Evolutionary conservation across 129 eudicot genomes (phyloP), one percentile per base, ranked within the genome.

Genomic region (Flaveria brownii): DNA sequence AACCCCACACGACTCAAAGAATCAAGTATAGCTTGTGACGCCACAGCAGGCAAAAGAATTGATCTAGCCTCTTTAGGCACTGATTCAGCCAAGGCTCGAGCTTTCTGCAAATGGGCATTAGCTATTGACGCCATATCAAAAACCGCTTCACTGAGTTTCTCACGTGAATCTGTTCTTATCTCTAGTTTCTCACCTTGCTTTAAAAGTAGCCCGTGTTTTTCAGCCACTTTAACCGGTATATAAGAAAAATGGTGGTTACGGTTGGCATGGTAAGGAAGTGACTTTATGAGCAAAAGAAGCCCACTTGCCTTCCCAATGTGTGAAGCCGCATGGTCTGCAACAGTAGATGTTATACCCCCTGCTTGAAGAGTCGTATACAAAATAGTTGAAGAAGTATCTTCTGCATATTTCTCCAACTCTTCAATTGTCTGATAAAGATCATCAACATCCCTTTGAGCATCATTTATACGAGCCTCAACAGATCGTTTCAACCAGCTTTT

Each of bases 271-370:
- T 88, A 95, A 14, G 99, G 96, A 62, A 91, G 84, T 0, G 99
- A 86, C 76, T 82, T 95, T 4, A 95, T 86, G 33, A 95, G 87
- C 91, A 95, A 77, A 6, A 84, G 82, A 46, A 95, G 89, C 17
- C 99, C 99, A 71, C 96, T 86, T 16, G 99, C 99, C 71, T 95
- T 95, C 33, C 99, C 99, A 17, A 95, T 86, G 80, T 95, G 99
- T 28, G 99, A 95, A 17, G 97, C 99, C 13, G 96, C 99, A 85
- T 95, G 99, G 62, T 95, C 97, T n/a, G 97, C 99, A 20, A 85
- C 83, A 7, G 99, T 82, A 5, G 99, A 91, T 10, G 63, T 78
- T 39, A 95, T 87, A 47, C 97, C 95, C 2, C 97, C 96, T 41
- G 97, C 82, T 76, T 91, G 97, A 61, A 95, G 96, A 5, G 99